Percentiles rank a stretch among this genome's conserved stretches.
These are phyloP conservation scores for Diversispora epigaea DNA, from an alignment of 192 early-diverging fungal genomes.

Conservation along the genomic window DNA sequence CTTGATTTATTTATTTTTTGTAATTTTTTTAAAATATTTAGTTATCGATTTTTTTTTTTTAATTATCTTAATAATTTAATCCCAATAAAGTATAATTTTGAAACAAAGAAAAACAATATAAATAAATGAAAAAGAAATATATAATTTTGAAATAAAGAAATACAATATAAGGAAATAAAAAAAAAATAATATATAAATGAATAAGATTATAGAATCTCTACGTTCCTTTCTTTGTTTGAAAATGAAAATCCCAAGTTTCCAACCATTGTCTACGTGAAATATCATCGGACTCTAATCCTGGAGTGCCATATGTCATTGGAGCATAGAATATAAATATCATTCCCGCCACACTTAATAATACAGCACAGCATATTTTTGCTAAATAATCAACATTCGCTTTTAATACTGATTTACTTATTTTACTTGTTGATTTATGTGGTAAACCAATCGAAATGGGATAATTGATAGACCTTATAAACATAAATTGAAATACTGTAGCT, in stretches of 20 bases:
- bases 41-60: too few relatives aligned
- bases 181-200: too few relatives aligned
- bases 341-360: slow-evolving; percentile 53
- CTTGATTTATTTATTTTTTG: too few relatives aligned
- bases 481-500: slow-evolving; percentile 76
- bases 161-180: too few relatives aligned
- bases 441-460: slow-evolving; percentile 43
- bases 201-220: too few relatives aligned
- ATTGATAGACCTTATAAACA: slow-evolving; percentile 63
- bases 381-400: slow-evolving; percentile 34
- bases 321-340: slow-evolving; percentile 75
- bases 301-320: slow-evolving; percentile 84
- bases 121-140: too few relatives aligned
- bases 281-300: slow-evolving; percentile 56
- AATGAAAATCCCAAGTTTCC: slow-evolving; percentile 86
- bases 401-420: slow-evolving; percentile 47
- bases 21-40: too few relatives aligned
- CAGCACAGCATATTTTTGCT: slow-evolving; percentile 41
- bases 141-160: too few relatives aligned
- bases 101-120: too few relatives aligned
- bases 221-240: slow-evolving; percentile 38
- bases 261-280: slow-evolving; percentile 70
- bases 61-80: too few relatives aligned
- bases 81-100: too few relatives aligned
- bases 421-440: slow-evolving; percentile 38